Evolutionary conservation across 1,139 yeast genomes (phyloP), one percentile per base, ranked within the genome.

Genomic region (Pichia sp.): DNA sequence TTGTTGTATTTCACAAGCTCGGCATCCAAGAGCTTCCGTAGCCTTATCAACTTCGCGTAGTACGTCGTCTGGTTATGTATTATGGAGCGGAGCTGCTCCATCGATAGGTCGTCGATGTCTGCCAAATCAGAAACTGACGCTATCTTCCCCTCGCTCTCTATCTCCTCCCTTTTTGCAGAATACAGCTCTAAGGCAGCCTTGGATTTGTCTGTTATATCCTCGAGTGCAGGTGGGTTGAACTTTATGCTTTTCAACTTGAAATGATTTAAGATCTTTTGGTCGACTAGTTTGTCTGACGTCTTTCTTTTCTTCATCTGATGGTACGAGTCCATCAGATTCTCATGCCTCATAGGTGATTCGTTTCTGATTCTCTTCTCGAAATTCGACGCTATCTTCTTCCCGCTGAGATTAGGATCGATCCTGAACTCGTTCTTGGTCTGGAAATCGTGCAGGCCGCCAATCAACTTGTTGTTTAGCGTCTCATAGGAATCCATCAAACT

Each of bases 21-120:
- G 4, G 62, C 62, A 13, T 74, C 73, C 42, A 85, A 74, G 15
- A 78, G 62, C 50, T 72, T 67, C 54, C 80, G 76, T 26, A 84
- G 73, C 54, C 76, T 78, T n/a, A 70, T 59, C 3, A 83, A 76
- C 68, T 89, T 83, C 1, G 65, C 56, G 45, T 71, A 67, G 54
- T 74, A 72, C 36, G 75, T 64, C 50, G 73, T 70, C 47, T 79
- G 64, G 11, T 65, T 64, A 7, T 65, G 65, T 10, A 68, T 63
- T 15, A 65, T 60, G 1, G 59, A 57, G 11, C 64, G 59, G 23
- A 70, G 55, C n/a, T 68, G 65, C 2, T 64, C 68, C 2, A 56
- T 52, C 42, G 67, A 60, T 10, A 66, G 38, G 5, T 59, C 55
- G 4, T 68, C 71, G 31, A 68, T 64, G 7, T 62, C 58, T 8